Evolutionary conservation across 2,329 filamentous ascomycete genomes (phyloP).

Genomic region (Aspergillus sergii): DNA sequence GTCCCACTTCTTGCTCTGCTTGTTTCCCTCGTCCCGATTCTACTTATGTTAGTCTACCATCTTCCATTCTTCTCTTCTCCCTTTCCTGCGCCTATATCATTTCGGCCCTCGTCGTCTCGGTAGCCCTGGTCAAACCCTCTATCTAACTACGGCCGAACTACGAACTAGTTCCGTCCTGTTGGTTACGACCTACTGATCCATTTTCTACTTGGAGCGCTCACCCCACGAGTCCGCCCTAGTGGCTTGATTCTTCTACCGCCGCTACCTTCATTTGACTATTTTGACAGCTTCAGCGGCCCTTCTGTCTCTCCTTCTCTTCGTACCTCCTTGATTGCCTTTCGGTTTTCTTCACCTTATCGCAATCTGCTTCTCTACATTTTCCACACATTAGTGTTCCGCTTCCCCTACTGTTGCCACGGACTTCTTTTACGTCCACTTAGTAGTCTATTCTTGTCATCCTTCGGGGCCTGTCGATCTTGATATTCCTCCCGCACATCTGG

Average conservation of each 20-base stretch:
- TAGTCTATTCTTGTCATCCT: conserved; percentile 11
- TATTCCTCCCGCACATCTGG: conserved; percentile 16
- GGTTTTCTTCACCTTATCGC: conserved; percentile 11
- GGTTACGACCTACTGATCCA: conserved; percentile 6
- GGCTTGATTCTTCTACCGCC: conserved; percentile 34
- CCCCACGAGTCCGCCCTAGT: conserved; percentile 27
- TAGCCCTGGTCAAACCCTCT: conserved; percentile 5
- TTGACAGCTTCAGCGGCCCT: conserved; percentile 16
- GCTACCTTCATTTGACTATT: conserved; percentile 23
- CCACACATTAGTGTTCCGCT: conserved; percentile 9
- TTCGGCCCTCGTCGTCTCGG: background rate
- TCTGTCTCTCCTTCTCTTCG: conserved; percentile 12
- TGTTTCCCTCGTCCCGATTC: background rate
- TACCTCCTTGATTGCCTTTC: conserved; percentile 10
- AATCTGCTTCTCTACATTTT: conserved; percentile 15
- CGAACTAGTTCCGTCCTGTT: conserved; percentile 4
- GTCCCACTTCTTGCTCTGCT: conserved; percentile 15
- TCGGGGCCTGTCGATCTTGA: conserved; percentile 24
- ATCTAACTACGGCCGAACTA: conserved; percentile 4
- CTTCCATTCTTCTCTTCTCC: background rate
- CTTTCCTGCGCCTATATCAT: background rate
- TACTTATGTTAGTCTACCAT: conserved; percentile 3
- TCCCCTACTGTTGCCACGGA: conserved; percentile 5
- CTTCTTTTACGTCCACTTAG: conserved; percentile 11
- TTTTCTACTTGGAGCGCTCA: conserved; percentile 11